Percentiles rank a stretch among this genome's conserved stretches.
Conservation (phyloP, 352 stramenopile genomes). For the Globisporangium cylindrosporum region DNA sequence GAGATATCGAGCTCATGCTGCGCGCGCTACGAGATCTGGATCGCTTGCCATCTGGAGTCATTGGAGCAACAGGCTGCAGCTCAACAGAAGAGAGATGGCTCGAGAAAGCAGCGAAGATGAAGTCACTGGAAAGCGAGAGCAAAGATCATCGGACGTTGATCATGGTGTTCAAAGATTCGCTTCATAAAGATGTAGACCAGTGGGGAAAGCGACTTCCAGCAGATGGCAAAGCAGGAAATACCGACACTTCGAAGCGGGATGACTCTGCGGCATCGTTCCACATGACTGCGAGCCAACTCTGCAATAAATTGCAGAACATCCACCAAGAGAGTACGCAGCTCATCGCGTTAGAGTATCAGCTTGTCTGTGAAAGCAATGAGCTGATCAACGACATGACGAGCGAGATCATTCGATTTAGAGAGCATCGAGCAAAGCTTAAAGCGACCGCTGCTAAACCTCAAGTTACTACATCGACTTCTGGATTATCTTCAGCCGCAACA, state of each 20-base stretch:
- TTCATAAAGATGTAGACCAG: conserved; percentile 77
- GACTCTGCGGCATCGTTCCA: conserved; percentile 68
- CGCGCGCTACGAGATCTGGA: conserved; percentile 69
- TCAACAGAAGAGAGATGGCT: conserved; percentile 57
- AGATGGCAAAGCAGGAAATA: conserved; percentile 19
- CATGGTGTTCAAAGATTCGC: conserved; percentile 76
- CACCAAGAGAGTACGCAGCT: conserved; percentile 70
- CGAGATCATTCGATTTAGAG: conserved; percentile 59
- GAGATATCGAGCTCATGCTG: conserved; percentile 79
- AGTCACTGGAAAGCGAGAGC: conserved; percentile 55
- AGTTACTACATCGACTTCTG: not conserved
- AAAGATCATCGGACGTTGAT: conserved; percentile 84
- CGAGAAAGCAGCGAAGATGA: conserved; percentile 52
- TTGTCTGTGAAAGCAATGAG: conserved; percentile 50
- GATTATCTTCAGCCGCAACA: not conserved
- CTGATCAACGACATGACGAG: conserved; percentile 76
- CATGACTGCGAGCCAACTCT: conserved; percentile 79
- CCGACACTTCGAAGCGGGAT: conserved; percentile 31
- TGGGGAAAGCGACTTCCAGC: conserved; percentile 42
- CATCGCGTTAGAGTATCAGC: conserved; percentile 54
- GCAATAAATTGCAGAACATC: conserved; percentile 81
- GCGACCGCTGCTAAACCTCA: conserved; percentile 11
- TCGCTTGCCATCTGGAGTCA: conserved; percentile 4
- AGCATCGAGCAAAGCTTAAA: conserved; percentile 42
- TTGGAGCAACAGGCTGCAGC: conserved; percentile 15